Evolutionary conservation across 2,329 filamentous ascomycete species (phyloP), one percentile per base, ranked within the genome.

Genomic region (Thelonectria discophora): DNA sequence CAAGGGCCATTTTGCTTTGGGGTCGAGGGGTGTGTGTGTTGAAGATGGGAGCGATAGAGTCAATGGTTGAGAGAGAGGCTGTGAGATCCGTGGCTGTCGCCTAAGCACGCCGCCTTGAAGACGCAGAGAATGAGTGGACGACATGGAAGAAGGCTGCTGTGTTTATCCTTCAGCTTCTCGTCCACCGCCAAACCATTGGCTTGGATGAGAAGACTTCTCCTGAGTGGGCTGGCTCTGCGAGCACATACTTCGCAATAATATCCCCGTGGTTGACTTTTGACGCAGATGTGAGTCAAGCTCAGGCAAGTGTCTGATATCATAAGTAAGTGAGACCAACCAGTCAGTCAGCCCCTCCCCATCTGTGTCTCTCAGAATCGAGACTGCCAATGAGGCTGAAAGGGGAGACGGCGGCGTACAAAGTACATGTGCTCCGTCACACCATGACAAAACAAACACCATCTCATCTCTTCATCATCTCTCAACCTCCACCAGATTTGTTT

Each of bases 1-100:
- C 48, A 54, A 59, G 60, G 60, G 47, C 43, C 48, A 50, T 63
- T 62, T 59, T 58, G n/a, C 27, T 55, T 49, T 55, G 27, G 43
- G 46, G 39, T 30, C 40, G 42, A 53, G 57, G 52, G 60, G 60
- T 55, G 45, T 30, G 27, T 2, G 27, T 53, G 32, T 34, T 50
- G n/a, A 43, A 42, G 60, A 27, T 49, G 49, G 42, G 34, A 30
- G 27, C 27, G 27, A 37, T 39, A 60, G 32, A 30, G 27, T 30
- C 27, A 30, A 9, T 20, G 18, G 8, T 12, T 24, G 46, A 49
- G 46, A 45, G 46, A 45, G 55, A 53, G 15, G 40, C 11, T 47
- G 42, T 20, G 48, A 42, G 48, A 37, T 54, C 51, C 20, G 20
- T 52, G 37, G 40, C 13, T 45, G 40, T 21, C 9, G 18, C n/a